Percentiles rank a stretch among this genome's conserved stretches.
Conservation (phyloP, 2,329 filamentous ascomycete species). For the Colletotrichum sp. region DNA sequence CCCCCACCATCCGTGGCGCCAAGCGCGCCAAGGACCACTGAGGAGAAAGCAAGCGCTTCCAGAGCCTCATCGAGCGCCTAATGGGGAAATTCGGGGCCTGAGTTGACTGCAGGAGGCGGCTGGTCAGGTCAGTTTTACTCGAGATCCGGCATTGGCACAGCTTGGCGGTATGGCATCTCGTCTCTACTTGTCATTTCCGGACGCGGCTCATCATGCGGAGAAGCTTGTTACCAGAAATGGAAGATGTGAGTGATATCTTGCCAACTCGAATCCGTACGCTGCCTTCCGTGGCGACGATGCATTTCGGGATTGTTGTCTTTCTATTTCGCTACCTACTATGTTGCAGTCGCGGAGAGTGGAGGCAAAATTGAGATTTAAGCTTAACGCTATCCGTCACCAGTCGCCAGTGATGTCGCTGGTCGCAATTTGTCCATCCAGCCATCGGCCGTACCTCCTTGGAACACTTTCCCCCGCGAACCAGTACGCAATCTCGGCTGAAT, state of each 20-base stretch:
- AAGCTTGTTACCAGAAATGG: accelerated
- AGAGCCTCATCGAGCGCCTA: background rate
- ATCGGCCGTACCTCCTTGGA: background rate
- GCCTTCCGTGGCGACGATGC: background rate
- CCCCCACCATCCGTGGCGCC: background rate
- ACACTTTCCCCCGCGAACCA: background rate
- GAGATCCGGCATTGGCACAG: conserved; percentile 1
- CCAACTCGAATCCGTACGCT: background rate
- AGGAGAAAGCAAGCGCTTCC: background rate
- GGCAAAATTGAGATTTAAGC: background rate
- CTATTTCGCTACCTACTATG: background rate
- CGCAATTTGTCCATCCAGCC: background rate
- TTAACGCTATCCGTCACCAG: background rate
- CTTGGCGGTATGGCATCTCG: conserved; percentile 13
- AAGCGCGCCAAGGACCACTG: conserved; percentile 11
- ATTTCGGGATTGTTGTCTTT: background rate
- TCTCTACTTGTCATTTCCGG: conserved; percentile 8
- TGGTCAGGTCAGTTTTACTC: conserved; percentile 6
- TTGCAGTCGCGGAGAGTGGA: background rate
- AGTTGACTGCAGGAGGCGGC: background rate
- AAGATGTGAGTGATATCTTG: background rate
- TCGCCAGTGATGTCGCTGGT: background rate
- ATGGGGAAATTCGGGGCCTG: background rate
- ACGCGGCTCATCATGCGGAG: background rate
- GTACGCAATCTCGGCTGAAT: background rate